Conservation (phyloP, 75 land plant species). For the Pinus albicaulis region DNA sequence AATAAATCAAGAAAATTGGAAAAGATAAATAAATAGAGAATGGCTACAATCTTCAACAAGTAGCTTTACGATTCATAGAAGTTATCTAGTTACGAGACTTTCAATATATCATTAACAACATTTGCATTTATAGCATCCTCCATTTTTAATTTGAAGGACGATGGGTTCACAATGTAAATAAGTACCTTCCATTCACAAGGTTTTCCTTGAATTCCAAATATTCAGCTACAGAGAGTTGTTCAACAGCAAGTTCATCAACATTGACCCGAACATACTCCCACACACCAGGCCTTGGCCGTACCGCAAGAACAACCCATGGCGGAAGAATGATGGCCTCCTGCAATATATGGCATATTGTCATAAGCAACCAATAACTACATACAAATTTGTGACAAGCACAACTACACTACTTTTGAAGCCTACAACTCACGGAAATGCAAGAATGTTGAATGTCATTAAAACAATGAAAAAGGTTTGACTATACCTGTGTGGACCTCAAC, state of each 20-base stretch:
- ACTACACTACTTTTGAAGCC: not conserved
- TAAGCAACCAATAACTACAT: not conserved
- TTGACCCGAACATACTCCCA: conserved; percentile 71
- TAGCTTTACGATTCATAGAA: not conserved
- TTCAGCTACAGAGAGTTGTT: conserved; percentile 48
- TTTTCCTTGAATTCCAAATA: conserved; percentile 58
- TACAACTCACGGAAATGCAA: not conserved
- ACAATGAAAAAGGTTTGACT: not conserved
- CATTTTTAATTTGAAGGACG: not conserved
- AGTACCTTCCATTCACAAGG: conserved; percentile 33
- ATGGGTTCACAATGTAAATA: not conserved
- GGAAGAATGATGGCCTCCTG: conserved; percentile 73
- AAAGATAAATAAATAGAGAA: not conserved
- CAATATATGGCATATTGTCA: not conserved
- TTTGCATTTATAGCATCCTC: not conserved
- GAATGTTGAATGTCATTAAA: too few relatives aligned
- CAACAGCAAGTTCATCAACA: conserved; percentile 60
- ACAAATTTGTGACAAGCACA: not conserved
- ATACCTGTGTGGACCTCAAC: conserved; percentile 58
- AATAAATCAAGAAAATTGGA: not conserved
- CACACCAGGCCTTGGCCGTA: conserved; percentile 62
- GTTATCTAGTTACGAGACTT: not conserved
- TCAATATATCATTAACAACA: not conserved
- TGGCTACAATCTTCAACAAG: not conserved
- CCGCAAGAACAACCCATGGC: conserved; percentile 58